Base-by-base conservation (phyloP, 306 rosid genomes). In the Pachyrhizus erosus region DNA sequence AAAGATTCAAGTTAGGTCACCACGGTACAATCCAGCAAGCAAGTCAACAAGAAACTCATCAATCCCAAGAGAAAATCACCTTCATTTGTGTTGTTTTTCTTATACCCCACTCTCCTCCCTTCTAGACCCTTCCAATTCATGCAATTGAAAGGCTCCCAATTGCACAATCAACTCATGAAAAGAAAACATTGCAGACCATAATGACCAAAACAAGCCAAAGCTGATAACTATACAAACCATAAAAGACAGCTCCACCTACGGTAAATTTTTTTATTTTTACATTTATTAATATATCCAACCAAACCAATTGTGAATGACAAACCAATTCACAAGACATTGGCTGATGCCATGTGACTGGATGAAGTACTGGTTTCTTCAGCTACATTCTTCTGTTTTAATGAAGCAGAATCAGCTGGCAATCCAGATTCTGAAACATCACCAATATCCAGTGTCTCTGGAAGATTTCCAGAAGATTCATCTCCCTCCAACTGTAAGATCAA, bases 361-460 rank as follows among this genome's bases (percentile, higher is more conserved):
- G 93, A 88, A 71, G 91, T 77, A 18, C 92, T 79, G 40, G 93
- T 89, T 62, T 88, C 85, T 1, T 84, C 92, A 26, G 90, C 81
- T 31, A 90, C 87, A 26, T 74, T 86, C 90, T 91, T 89, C 91
- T 73, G 86, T 79, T 89, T 90, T 80, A 85, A 69, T 40, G 92
- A 70, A 52, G 86, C 87, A 55, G 60, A 48, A 52, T 87, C 86
- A 73, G 64, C 81, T 64, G 87, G 65, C 51, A 84, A 13, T 43
- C 71, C 90, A 43, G 89, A 83, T 83, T 92, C 97, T 21, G 96
- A 90, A 75, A 89, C 93, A 85, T 96, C 98, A 9, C 96, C 97
- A n/a, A 92, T 91, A 75, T 91, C 97, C 89, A 93, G 83, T 17
- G 92, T 83, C 37, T 93, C 98, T 13, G 99, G 98, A 71, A 93